Evolutionary conservation across 116 monocot species (phyloP).

Genomic region (Trichopus zeylanicus): DNA sequence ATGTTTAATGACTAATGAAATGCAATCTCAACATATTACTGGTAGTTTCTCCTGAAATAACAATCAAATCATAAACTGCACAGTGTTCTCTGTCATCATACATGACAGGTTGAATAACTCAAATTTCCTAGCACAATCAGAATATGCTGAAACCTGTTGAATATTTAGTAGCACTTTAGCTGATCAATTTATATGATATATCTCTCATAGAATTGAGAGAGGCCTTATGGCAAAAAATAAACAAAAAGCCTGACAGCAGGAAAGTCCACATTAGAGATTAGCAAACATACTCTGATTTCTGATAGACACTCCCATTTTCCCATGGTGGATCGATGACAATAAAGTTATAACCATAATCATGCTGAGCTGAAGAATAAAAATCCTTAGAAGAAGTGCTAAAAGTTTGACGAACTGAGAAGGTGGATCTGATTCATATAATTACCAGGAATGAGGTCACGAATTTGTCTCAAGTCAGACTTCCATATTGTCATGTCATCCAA

Average conservation of each 20-base stretch:
- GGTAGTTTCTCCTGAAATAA: background rate
- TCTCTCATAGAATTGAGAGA: no score
- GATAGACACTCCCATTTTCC: conserved; percentile 92
- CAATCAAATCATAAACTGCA: background rate
- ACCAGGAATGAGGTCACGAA: conserved; percentile 78
- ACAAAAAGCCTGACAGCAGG: background rate
- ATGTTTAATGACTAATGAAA: background rate
- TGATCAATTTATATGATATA: no score
- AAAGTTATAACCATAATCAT: conserved; percentile 67
- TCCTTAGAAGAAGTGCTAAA: conserved; percentile 2
- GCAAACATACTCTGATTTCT: conserved; percentile 53
- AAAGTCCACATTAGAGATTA: conserved; percentile 1
- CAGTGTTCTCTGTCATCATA: background rate
- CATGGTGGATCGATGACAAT: conserved; percentile 96
- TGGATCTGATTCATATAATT: conserved; percentile 13
- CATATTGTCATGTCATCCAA: conserved; percentile 10
- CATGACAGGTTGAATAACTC: background rate
- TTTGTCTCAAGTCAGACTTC: conserved; percentile 82
- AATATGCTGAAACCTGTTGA: background rate
- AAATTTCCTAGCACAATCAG: background rate
- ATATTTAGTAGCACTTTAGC: no score
- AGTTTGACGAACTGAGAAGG: background rate
- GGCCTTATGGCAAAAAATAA: background rate
- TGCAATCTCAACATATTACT: background rate
- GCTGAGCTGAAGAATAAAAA: conserved; percentile 36